phyloP scores from a whole-genome alignment of 164 flowering plant species.

The Stephania japonica region DNA sequence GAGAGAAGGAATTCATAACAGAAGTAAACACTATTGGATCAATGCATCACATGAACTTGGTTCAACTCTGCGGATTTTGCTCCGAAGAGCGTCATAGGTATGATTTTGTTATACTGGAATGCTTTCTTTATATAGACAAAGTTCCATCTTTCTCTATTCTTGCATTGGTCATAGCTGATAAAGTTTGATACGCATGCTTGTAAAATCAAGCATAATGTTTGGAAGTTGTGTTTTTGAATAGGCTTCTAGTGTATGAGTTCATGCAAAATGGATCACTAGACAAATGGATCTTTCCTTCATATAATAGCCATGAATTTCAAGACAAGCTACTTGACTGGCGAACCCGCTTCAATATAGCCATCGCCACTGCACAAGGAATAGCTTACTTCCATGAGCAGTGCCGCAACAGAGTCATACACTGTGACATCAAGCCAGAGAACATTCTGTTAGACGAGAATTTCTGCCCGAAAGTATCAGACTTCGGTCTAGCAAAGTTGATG shows the following conservation, averaged over 20 bases:
- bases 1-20: constrained; percentile 83
- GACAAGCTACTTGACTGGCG: constrained; percentile 64
- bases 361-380: constrained; percentile 83
- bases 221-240: constrained; percentile 16
- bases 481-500: constrained; percentile 93
- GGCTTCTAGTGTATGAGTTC: constrained; percentile 90
- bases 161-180: neutral
- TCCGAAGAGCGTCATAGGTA: constrained; percentile 81
- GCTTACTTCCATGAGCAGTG: constrained; percentile 97
- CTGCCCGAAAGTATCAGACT: constrained; percentile 88
- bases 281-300: constrained; percentile 85
- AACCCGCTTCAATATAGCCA: constrained; percentile 68
- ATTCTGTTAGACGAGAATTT: constrained; percentile 83
- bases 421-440: constrained; percentile 95
- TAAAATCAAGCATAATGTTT: too few relatives aligned
- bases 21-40: constrained; percentile 92
- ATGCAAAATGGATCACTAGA: constrained; percentile 89
- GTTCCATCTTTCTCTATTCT: neutral
- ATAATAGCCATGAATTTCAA: constrained; percentile 5
- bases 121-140: neutral
- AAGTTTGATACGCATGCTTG: neutral
- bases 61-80: constrained; percentile 87
- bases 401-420: constrained; percentile 75
- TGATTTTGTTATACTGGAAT: neutral
- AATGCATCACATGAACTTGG: constrained; percentile 97